Percentiles rank a stretch among this genome's conserved stretches.
Conservation (phyloP, 345 rosid species). For the Eucalyptus marginata region DNA sequence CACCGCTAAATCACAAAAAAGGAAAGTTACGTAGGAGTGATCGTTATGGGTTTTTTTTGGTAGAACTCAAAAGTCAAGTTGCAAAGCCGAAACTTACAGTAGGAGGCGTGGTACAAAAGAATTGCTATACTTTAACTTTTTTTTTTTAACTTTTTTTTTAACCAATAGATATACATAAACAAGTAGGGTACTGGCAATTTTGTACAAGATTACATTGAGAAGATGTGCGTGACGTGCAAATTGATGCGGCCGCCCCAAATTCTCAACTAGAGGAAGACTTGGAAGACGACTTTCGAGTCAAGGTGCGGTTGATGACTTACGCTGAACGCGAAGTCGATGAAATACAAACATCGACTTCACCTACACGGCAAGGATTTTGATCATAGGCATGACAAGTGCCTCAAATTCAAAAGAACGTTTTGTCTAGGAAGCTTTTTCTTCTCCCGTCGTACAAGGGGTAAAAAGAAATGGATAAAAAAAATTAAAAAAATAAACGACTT, state of each 20-base stretch:
- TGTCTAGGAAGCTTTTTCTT: too few relatives aligned
- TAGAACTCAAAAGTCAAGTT: too few relatives aligned
- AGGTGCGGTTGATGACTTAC: not conserved
- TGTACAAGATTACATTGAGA: not conserved
- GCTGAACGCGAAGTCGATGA: not conserved
- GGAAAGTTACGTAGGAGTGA: too few relatives aligned
- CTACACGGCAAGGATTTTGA: not conserved
- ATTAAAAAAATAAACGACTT: too few relatives aligned
- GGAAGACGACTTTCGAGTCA: not conserved
- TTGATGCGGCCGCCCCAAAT: not conserved
- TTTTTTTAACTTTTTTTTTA: too few relatives aligned
- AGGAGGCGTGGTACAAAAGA: too few relatives aligned
- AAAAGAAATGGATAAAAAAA: too few relatives aligned
- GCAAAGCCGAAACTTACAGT: too few relatives aligned
- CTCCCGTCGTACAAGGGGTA: too few relatives aligned
- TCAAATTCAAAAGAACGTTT: not conserved
- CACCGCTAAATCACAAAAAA: too few relatives aligned
- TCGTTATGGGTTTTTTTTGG: too few relatives aligned
- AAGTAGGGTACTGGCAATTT: not conserved
- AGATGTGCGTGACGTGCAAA: not conserved
- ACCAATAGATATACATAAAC: not conserved
- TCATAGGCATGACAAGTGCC: not conserved
- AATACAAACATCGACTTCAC: not conserved
- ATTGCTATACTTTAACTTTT: too few relatives aligned
- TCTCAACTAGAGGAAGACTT: not conserved